Evolutionary conservation across 2,329 filamentous ascomycete genomes (phyloP).

Genomic region (Diplodia corticola): DNA sequence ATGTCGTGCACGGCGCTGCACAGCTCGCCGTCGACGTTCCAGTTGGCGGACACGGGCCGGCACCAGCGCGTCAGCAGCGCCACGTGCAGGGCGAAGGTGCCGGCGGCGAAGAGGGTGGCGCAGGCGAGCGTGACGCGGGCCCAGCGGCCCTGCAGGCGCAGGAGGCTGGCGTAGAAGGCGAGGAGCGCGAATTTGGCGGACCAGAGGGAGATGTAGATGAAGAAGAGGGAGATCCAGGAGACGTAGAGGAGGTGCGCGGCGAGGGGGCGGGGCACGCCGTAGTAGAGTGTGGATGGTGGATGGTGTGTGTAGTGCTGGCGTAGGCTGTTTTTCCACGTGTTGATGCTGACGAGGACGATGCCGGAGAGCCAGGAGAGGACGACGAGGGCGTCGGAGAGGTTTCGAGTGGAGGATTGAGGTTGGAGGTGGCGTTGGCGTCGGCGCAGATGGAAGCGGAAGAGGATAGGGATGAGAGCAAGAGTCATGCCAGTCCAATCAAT

Average conservation of each 20-base stretch:
- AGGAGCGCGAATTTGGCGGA: conserved; percentile 34
- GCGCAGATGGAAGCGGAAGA: conserved; percentile 31
- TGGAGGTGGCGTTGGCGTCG: conserved; percentile 24
- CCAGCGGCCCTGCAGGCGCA: conserved; percentile 29
- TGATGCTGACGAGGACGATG: conserved; percentile 29
- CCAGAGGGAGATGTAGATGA: conserved; percentile 36
- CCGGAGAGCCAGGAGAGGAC: conserved; percentile 32
- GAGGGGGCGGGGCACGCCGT: conserved; percentile 29
- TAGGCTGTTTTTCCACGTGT: conserved; percentile 37
- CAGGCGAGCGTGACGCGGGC: conserved; percentile 27
- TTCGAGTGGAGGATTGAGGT: conserved; percentile 17
- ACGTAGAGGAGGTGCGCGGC: conserved; percentile 34
- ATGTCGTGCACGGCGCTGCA: conserved; percentile 33
- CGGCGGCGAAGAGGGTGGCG: conserved; percentile 29
- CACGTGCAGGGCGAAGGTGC: conserved; percentile 35
- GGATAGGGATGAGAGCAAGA: conserved; percentile 32
- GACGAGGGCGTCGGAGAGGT: conserved; percentile 31
- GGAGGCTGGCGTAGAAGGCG: conserved; percentile 36
- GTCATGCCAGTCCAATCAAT: conserved; percentile 34
- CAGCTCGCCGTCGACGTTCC: conserved; percentile 27
- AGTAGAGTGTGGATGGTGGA: conserved; percentile 28
- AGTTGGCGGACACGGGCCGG: conserved; percentile 29
- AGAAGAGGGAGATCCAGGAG: conserved; percentile 36
- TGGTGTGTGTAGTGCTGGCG: conserved; percentile 30
- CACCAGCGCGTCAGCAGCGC: conserved; percentile 36